These are phyloP conservation scores for Calonectria montana DNA, from an alignment of 2,329 filamentous ascomycete genomes.

Conservation along the genomic window DNA sequence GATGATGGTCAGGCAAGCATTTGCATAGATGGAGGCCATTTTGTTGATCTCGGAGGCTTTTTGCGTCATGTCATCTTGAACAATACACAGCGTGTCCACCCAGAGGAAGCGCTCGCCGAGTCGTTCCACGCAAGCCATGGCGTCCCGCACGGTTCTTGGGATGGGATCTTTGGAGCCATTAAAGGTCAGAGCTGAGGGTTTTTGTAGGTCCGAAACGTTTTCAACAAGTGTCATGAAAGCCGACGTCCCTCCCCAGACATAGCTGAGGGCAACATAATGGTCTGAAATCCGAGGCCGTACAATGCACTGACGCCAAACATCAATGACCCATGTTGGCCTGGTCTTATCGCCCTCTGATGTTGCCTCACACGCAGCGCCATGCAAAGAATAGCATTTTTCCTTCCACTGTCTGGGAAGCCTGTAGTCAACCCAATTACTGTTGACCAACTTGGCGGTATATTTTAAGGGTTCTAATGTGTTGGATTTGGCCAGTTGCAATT, in stretches of 20 bases:
- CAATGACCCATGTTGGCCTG: neutral
- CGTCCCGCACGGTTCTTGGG: neutral
- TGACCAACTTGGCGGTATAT: neutral
- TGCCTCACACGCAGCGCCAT: neutral
- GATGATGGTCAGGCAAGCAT: neutral
- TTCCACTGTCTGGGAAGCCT: neutral
- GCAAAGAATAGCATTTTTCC: neutral
- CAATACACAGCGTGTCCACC: neutral
- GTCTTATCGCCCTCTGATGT: neutral
- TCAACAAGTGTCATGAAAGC: neutral
- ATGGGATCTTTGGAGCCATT: neutral
- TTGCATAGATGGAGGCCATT: neutral
- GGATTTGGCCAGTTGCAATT: neutral
- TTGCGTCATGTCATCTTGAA: neutral
- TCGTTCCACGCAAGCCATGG: neutral
- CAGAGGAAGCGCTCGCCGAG: neutral
- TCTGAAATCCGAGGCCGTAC: neutral
- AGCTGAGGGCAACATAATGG: neutral
- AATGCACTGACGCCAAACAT: neutral
- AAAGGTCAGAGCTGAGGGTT: neutral
- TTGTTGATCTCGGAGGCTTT: neutral
- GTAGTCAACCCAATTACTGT: neutral
- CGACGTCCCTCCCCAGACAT: neutral
- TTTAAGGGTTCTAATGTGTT: neutral
- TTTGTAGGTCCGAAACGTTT: neutral